phyloP scores from a whole-genome alignment of 768 basidiomycete species.

The Omphalotus guepiniiformis region DNA sequence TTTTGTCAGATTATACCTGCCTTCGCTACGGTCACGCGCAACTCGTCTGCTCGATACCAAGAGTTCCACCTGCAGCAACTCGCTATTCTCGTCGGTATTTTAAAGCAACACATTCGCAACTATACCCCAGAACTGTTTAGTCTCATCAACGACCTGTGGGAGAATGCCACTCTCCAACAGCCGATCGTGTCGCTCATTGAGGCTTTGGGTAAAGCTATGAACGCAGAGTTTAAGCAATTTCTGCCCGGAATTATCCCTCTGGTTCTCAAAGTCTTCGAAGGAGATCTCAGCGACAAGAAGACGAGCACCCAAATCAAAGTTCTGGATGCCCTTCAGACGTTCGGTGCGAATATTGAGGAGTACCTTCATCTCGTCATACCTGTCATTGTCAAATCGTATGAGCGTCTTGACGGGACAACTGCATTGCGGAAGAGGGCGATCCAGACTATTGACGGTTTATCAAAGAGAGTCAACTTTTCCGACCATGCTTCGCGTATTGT shows the following conservation, averaged over 20 bases:
- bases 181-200: conserved; percentile 92
- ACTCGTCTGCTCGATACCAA: conserved; percentile 76
- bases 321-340: conserved; percentile 91
- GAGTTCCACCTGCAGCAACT: conserved; percentile 95
- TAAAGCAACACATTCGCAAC: conserved; percentile 95
- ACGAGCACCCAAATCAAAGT: conserved; percentile 81
- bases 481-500: conserved; percentile 97
- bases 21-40: conserved; percentile 83
- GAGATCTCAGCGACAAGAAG: conserved; percentile 78
- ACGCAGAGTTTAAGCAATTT: conserved; percentile 97
- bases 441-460: conserved; percentile 86
- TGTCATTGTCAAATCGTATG: conserved; percentile 88
- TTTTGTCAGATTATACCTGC: conserved; percentile 81
- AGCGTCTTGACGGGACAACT: conserved; percentile 69
- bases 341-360: conserved; percentile 95
- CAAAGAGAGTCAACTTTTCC: conserved; percentile 91
- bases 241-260: conserved; percentile 86
- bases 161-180: conserved; percentile 74
- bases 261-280: conserved; percentile 87
- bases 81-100: conserved; percentile 90
- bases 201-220: conserved; percentile 86
- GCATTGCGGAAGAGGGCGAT: conserved; percentile 84
- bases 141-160: conserved; percentile 90
- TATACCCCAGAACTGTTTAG: conserved; percentile 83
- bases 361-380: conserved; percentile 97